Evolutionary conservation across 2,329 filamentous ascomycete genomes (phyloP), one percentile per base, ranked within the genome.

Genomic region (Hypoxylon sp.): DNA sequence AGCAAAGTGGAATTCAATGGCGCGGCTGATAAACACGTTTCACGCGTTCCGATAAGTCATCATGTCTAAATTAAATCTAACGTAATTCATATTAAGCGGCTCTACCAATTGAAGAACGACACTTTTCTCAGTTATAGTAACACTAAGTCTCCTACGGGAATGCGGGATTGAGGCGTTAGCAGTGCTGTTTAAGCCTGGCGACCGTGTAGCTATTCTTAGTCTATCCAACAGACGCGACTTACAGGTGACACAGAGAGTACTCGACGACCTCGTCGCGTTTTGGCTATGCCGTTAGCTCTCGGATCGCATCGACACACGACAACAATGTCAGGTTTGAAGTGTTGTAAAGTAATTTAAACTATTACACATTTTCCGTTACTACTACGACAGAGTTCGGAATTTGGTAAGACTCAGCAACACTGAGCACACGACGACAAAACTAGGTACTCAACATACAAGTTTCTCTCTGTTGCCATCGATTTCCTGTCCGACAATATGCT

Each of bases 21-120:
- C 23, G 14, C 23, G 14, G n/a, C 41, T n/a, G 34, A 30, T 17
- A 41, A 30, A 59, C 56, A 59, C 56, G 56, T 59, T 59, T 59
- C 56, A 59, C 25, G 28, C 38, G 30, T 43, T 56, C 28, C 34
- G 46, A 34, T 23, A 23, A 25, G 30, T n/a, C 23, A 17, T 50
- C 36, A 41, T 50, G 17, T 50, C 30, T 25, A 25, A 49, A 30
- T 59, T 50, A 21, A 36, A 50, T 30, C 21, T 59, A 10, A 17
- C 36, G 50, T n/a, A 49, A 10, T 38, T 59, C 17, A 19, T 38
- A 34, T 36, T 45, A 50, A 14, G 19, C 14, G 19, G n/a, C 14
- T 6, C 38, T 59, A 17, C 56, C 56, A 59, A 59, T 59, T 34
- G 25, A 23, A 36, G 34, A 1, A 30, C 56, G 32, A 59, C 56